These are phyloP conservation scores for Rhipidocladum racemiflorum DNA, from an alignment of 176 grass and related monocot genomes.

Conservation along the genomic window DNA sequence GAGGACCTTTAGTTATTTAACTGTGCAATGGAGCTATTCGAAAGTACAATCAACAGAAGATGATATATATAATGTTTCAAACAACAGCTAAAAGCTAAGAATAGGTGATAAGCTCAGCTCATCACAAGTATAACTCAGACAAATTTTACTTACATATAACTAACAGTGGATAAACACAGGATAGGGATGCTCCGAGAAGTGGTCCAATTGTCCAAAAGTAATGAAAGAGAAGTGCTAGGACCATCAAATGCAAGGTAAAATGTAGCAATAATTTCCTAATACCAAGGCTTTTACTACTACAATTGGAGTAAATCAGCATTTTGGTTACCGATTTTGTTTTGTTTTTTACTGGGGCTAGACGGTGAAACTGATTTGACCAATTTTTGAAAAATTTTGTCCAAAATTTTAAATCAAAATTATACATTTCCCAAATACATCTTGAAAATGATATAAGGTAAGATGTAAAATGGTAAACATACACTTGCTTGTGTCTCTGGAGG, in stretches of 20 bases:
- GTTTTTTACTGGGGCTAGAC: too few relatives aligned
- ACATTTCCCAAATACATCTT: conserved; percentile 31
- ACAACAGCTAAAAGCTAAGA: conserved; percentile 13
- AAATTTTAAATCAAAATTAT: not conserved
- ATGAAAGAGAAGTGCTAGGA: too few relatives aligned
- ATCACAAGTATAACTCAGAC: not conserved
- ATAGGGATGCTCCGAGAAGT: too few relatives aligned
- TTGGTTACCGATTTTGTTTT: too few relatives aligned
- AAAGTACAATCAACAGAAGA: conserved; percentile 12
- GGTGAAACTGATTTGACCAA: too few relatives aligned
- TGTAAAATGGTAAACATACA: conserved; percentile 55
- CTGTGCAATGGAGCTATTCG: conserved; percentile 10
- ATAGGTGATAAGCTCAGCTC: not conserved
- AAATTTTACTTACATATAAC: not conserved
- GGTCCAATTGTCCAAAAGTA: too few relatives aligned
- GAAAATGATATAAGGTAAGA: conserved; percentile 11
- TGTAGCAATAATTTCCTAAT: too few relatives aligned
- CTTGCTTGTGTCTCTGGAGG: conserved; percentile 84
- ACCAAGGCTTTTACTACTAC: too few relatives aligned
- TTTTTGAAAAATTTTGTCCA: too few relatives aligned
- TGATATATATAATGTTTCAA: not conserved
- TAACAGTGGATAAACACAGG: not conserved
- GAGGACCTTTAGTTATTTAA: conserved; percentile 29
- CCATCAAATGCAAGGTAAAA: too few relatives aligned
- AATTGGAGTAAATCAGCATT: too few relatives aligned